Conservation (phyloP, 805 yeast species). For the Lachancea waltii region DNA sequence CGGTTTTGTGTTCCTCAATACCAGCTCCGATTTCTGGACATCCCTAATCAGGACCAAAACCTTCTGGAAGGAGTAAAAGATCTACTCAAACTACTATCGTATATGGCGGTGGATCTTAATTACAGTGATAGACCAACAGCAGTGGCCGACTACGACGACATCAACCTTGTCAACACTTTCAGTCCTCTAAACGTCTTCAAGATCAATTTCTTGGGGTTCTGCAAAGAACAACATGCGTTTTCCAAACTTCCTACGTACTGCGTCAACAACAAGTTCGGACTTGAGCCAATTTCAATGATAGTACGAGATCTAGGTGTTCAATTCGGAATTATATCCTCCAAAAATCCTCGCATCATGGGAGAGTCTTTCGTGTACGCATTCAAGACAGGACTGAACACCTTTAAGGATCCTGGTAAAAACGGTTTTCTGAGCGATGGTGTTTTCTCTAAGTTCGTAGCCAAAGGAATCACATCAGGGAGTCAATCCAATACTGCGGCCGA, state of each 20-base stretch:
- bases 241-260: conserved; percentile 17
- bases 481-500: background rate
- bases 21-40: conserved; percentile 18
- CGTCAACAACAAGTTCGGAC: conserved; percentile 17
- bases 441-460: conserved; percentile 15
- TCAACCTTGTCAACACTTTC: conserved; percentile 26
- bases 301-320: conserved; percentile 29
- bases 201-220: conserved; percentile 27
- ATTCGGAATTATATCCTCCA: conserved; percentile 21
- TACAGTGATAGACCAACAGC: background rate
- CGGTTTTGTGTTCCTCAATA: conserved; percentile 27
- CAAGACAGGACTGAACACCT: conserved; percentile 18
- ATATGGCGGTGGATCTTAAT: conserved; percentile 25
- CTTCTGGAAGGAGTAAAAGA: conserved; percentile 23
- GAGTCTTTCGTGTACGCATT: conserved; percentile 24
- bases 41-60: conserved; percentile 19
- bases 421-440: conserved; percentile 15
- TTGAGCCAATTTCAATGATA: conserved; percentile 25
- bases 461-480: background rate
- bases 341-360: conserved; percentile 20
- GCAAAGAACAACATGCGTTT: conserved; percentile 16
- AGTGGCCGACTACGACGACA: conserved; percentile 18
- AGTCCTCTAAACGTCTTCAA: conserved; percentile 17
- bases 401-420: conserved; percentile 11
- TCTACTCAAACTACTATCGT: conserved; percentile 24